phyloP scores from a whole-genome alignment of 176 grass and related monocot genomes.

The Triticum turgidum region DNA sequence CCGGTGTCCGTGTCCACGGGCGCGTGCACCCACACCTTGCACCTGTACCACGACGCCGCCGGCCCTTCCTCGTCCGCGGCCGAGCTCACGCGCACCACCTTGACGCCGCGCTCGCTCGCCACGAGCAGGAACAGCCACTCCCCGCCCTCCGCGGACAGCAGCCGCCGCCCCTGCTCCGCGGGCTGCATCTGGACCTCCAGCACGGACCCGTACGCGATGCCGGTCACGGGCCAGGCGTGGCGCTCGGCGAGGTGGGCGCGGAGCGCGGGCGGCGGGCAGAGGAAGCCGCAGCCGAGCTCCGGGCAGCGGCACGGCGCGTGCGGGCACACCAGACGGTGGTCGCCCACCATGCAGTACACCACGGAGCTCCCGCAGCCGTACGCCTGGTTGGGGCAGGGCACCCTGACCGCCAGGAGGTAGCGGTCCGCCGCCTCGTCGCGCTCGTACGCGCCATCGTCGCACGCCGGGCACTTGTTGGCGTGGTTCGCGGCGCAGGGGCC shows the following conservation, averaged over 20 bases:
- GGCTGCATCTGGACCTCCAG: neutral
- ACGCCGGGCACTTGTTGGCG: neutral
- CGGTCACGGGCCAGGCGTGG: too few species aligned
- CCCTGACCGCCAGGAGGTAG: conserved; percentile 8
- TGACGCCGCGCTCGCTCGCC: too few species aligned
- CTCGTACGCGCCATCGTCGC: neutral
- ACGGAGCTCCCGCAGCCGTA: conserved; percentile 6
- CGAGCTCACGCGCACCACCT: too few species aligned
- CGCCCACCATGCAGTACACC: neutral
- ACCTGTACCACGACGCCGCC: too few species aligned
- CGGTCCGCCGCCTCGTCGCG: neutral
- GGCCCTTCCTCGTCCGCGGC: too few species aligned
- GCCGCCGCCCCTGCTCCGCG: neutral
- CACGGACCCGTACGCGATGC: neutral
- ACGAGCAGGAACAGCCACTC: too few species aligned
- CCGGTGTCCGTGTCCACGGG: neutral
- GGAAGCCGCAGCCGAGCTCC: neutral
- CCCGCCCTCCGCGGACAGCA: neutral
- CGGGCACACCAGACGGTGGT: neutral
- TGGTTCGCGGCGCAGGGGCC: neutral
- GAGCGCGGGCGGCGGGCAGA: too few species aligned
- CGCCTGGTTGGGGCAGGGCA: conserved; percentile 19
- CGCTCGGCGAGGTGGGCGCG: too few species aligned
- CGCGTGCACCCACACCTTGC: too few species aligned
- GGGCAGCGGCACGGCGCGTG: neutral